Conservation (phyloP, 306 rosid genomes). For the Cyamopsis tetragonoloba region DNA sequence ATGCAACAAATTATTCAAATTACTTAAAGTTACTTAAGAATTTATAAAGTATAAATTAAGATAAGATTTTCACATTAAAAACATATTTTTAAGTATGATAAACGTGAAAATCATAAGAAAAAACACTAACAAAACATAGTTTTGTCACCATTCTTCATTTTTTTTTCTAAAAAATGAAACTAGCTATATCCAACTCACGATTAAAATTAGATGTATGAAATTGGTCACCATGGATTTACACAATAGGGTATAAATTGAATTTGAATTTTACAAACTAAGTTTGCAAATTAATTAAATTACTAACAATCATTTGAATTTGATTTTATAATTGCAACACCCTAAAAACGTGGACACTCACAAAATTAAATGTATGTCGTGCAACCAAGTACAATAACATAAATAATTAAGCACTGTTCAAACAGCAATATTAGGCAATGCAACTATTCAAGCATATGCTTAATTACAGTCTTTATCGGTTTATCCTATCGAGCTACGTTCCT, state of each 20-base stretch:
- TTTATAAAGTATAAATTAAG: too few relatives aligned
- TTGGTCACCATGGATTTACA: background rate
- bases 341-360: background rate
- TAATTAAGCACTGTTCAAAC: background rate
- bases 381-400: background rate
- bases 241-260: background rate
- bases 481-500: background rate
- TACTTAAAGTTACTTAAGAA: too few relatives aligned
- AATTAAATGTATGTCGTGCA: background rate
- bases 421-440: slow-evolving; percentile 6
- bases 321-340: background rate
- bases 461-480: background rate
- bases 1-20: too few relatives aligned
- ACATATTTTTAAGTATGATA: too few relatives aligned
- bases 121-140: too few relatives aligned
- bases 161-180: too few relatives aligned
- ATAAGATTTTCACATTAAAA: too few relatives aligned
- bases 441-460: background rate
- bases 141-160: too few relatives aligned
- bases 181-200: too few relatives aligned
- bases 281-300: background rate
- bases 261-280: too few relatives aligned
- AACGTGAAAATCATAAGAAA: too few relatives aligned
- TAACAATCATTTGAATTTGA: background rate
- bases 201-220: too few relatives aligned